A percentile compares a stretch with the other conserved stretches of the same genome.
phyloP scores from a whole-genome alignment of 495 filamentous ascomycete species.

The Astrocystis sublimbata region DNA sequence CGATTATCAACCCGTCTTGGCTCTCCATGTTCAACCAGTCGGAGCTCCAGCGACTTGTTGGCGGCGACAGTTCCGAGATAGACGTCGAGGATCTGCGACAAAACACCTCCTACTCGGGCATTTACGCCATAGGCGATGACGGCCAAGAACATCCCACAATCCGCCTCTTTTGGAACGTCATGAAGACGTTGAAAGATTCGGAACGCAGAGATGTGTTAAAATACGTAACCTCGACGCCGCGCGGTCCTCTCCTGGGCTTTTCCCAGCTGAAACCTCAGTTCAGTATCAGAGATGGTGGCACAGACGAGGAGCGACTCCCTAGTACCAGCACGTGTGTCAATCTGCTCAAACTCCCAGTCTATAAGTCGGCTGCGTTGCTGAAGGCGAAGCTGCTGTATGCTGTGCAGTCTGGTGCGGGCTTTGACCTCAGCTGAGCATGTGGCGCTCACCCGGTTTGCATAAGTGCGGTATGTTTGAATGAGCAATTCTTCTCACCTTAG shows the following conservation, averaged over 20 bases:
- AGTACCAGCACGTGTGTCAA: slow-evolving; percentile 98
- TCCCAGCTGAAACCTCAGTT: slow-evolving; percentile 81
- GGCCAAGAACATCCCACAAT: slow-evolving; percentile 81
- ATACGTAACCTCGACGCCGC: slow-evolving; percentile 91
- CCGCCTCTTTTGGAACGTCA: slow-evolving; percentile 87
- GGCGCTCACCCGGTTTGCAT: not conserved
- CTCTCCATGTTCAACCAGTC: slow-evolving; percentile 97
- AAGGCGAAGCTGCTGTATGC: slow-evolving; percentile 86
- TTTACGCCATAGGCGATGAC: slow-evolving; percentile 87
- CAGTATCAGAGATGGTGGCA: slow-evolving; percentile 83
- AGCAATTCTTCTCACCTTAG: not conserved
- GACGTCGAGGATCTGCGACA: slow-evolving; percentile 83
- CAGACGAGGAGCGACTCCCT: slow-evolving; percentile 76
- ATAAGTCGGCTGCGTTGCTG: slow-evolving; percentile 60
- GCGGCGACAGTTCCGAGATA: slow-evolving; percentile 80
- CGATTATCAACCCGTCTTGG: slow-evolving; percentile 91
- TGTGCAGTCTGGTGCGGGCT: slow-evolving; percentile 87
- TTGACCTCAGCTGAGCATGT: slow-evolving; percentile 82
- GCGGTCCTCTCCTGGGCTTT: slow-evolving; percentile 92
- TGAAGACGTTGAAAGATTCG: slow-evolving; percentile 69
- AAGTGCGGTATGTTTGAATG: not conserved
- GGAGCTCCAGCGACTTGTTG: slow-evolving; percentile 89
- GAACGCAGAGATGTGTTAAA: slow-evolving; percentile 86
- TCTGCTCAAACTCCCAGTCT: slow-evolving; percentile 87
- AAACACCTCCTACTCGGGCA: slow-evolving; percentile 84